Evolutionary conservation across 495 filamentous ascomycete species (phyloP).

Genomic region (Penicillium fimorum): DNA sequence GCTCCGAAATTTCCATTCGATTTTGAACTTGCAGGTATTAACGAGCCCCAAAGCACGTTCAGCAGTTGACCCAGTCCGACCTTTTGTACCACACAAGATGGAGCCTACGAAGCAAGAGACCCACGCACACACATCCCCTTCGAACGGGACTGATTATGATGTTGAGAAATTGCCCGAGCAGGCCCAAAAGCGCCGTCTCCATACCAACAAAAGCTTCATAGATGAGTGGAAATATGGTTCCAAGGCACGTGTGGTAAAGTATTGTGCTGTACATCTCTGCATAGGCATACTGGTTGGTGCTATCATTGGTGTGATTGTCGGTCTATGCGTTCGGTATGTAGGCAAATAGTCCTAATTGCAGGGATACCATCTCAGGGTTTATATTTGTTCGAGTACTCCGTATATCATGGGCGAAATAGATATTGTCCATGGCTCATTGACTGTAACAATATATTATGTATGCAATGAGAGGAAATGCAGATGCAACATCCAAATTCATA

Average conservation of each 20-base stretch:
- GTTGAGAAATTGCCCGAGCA: background rate
- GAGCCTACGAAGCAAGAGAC: background rate
- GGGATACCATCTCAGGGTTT: background rate
- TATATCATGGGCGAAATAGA: background rate
- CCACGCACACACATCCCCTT: background rate
- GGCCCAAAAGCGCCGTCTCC: background rate
- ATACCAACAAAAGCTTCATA: background rate
- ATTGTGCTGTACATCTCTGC: background rate
- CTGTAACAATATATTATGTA: background rate
- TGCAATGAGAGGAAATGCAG: background rate
- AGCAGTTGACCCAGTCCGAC: background rate
- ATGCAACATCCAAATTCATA: constrained; percentile 6
- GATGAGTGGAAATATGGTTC: background rate
- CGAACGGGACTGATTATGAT: background rate
- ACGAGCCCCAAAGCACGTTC: too few species aligned
- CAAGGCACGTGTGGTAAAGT: background rate
- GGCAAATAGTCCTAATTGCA: background rate
- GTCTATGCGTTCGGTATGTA: background rate
- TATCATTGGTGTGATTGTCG: background rate
- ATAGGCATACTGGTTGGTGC: background rate
- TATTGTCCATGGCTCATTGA: background rate
- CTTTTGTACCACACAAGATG: background rate
- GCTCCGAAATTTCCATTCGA: too few species aligned
- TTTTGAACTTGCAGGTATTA: too few species aligned
- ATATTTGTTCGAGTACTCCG: background rate